phyloP scores from a whole-genome alignment of 768 basidiomycete genomes.

The Phlebiopsis gigantea region DNA sequence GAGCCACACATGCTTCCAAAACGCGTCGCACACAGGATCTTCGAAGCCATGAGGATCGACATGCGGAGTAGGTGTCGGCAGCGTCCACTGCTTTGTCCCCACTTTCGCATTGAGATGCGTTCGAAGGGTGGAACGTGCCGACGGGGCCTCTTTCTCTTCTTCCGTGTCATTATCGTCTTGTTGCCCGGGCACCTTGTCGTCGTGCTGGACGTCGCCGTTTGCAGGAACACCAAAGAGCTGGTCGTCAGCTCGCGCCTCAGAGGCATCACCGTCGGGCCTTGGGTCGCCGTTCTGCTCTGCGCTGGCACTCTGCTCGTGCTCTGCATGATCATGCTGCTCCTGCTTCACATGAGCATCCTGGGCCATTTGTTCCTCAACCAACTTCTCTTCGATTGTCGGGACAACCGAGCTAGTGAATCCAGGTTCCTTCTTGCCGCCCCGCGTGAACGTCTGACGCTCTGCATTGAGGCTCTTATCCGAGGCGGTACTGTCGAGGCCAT shows the following conservation, averaged over 20 bases:
- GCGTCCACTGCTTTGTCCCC: constrained; percentile 50
- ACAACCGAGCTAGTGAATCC: constrained; percentile 61
- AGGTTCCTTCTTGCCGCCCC: constrained; percentile 42
- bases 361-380: constrained; percentile 37
- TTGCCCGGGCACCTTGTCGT: constrained; percentile 44
- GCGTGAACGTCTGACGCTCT: constrained; percentile 48
- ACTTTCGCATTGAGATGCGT: constrained; percentile 51
- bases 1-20: constrained; percentile 90
- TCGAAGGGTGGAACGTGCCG: constrained; percentile 45
- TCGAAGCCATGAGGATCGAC: constrained; percentile 77
- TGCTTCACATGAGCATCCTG: neutral
- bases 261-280: constrained; percentile 6
- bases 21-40: constrained; percentile 81
- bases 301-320: neutral
- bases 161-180: constrained; percentile 40
- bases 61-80: constrained; percentile 62
- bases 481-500: constrained; percentile 32
- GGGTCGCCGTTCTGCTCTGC: neutral
- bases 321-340: neutral
- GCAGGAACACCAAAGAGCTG: constrained; percentile 53
- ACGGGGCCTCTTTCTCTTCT: constrained; percentile 47
- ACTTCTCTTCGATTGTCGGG: constrained; percentile 68
- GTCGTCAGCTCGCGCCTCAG: constrained; percentile 36
- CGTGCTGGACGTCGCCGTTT: constrained; percentile 38
- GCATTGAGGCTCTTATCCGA: constrained; percentile 39